phyloP scores from a whole-genome alignment of 768 basidiomycete species.

The Xanthoconium stramineum region DNA sequence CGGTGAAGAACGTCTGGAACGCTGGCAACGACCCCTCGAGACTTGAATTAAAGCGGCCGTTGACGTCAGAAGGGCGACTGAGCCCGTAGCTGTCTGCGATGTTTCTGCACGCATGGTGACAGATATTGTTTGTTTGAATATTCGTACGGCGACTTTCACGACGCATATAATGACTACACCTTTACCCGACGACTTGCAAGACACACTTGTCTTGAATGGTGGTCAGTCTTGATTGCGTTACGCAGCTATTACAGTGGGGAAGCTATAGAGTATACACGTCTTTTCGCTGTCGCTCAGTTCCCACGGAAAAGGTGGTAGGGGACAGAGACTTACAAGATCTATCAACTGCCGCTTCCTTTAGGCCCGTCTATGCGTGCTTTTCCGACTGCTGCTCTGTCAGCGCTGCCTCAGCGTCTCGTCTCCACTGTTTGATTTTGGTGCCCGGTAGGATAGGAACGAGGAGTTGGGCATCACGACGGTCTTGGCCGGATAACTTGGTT shows the following conservation, averaged over 20 bases:
- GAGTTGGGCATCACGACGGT: constrained; percentile 27
- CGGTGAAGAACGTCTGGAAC: too few species aligned
- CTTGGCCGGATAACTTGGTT: constrained; percentile 19
- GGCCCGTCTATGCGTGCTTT: background rate
- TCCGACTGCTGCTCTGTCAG: background rate
- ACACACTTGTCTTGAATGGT: background rate
- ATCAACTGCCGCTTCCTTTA: background rate
- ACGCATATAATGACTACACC: too few species aligned
- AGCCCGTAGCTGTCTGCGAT: too few species aligned
- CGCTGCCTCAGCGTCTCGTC: constrained; percentile 16
- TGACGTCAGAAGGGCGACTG: too few species aligned
- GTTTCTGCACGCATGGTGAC: background rate
- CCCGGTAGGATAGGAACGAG: constrained; percentile 25
- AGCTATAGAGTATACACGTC: background rate
- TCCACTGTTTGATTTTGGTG: constrained; percentile 25
- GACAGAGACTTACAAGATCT: background rate
- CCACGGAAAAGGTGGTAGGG: background rate
- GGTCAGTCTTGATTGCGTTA: background rate
- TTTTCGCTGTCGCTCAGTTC: constrained; percentile 1
- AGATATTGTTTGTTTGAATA: too few species aligned
- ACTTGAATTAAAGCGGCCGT: too few species aligned
- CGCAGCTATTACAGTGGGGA: background rate
- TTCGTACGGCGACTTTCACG: too few species aligned
- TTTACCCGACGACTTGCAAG: background rate
- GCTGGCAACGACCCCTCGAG: too few species aligned